Evolutionary conservation across 1,139 yeast species (phyloP).

Genomic region (Yamadazyma songkhlaensis): DNA sequence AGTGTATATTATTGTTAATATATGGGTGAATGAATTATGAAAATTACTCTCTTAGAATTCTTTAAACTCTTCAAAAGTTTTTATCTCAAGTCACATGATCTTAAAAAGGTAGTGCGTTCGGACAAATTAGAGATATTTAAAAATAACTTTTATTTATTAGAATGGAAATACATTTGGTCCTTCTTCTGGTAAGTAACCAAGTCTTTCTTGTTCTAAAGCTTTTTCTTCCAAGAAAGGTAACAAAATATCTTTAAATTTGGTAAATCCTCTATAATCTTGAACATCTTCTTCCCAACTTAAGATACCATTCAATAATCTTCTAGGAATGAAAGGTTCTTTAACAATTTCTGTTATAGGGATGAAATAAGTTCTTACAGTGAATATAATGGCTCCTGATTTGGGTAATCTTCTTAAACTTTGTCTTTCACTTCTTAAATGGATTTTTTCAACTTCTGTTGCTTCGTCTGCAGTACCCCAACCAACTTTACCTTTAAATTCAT

Average conservation of each 20-base stretch:
- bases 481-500: constrained; percentile 47
- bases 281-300: constrained; percentile 60
- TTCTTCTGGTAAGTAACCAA: constrained; percentile 37
- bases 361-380: constrained; percentile 64
- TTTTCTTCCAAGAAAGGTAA: constrained; percentile 52
- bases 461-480: constrained; percentile 60
- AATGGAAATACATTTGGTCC: constrained; percentile 45
- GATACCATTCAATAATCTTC: constrained; percentile 56
- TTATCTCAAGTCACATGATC: no score
- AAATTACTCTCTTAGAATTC: neutral
- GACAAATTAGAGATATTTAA: neutral
- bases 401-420: constrained; percentile 70
- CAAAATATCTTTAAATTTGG: constrained; percentile 49
- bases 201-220: constrained; percentile 50
- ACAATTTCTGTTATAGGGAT: constrained; percentile 51
- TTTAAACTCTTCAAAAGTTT: neutral
- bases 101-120: no score
- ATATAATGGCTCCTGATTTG: constrained; percentile 54
- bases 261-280: constrained; percentile 56
- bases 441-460: constrained; percentile 42
- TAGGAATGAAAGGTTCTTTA: constrained; percentile 58
- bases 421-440: constrained; percentile 63
- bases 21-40: constrained; percentile 8
- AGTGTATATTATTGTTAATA: constrained; percentile 19
- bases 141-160: constrained; percentile 12